Conservation (phyloP, 306 rosid species). For the Casuarina equisetifolia region DNA sequence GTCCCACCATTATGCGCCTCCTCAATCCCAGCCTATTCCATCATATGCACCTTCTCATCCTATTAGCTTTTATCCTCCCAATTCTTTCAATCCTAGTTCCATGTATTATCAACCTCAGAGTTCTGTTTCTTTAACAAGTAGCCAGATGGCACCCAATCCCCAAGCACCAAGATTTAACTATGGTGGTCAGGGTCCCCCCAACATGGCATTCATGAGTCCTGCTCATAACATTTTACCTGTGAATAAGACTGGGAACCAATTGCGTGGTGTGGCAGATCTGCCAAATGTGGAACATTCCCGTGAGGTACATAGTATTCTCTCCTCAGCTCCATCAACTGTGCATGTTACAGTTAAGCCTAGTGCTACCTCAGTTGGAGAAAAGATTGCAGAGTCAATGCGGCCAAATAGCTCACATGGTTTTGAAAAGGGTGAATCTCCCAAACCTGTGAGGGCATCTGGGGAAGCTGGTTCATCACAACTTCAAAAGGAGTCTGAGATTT, state of each 20-base stretch:
- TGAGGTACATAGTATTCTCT: constrained; percentile 38
- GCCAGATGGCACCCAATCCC: constrained; percentile 60
- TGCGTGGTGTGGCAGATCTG: constrained; percentile 43
- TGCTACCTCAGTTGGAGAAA: constrained; percentile 40
- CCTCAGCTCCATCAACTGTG: constrained; percentile 38
- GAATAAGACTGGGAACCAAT: constrained; percentile 49
- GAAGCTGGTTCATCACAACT: constrained; percentile 39
- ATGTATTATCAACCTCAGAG: constrained; percentile 39
- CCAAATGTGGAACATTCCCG: constrained; percentile 49
- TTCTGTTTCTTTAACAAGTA: constrained; percentile 62
- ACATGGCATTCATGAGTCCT: constrained; percentile 43
- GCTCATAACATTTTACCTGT: constrained; percentile 40
- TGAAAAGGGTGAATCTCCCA: constrained; percentile 49
- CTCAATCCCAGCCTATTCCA: constrained; percentile 69
- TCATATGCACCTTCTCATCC: constrained; percentile 53
- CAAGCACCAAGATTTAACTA: constrained; percentile 66
- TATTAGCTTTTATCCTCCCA: constrained; percentile 42
- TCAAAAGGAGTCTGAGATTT: constrained; percentile 35
- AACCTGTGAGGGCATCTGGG: constrained; percentile 37
- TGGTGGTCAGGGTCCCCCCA: constrained; percentile 60
- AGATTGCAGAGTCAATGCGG: constrained; percentile 34
- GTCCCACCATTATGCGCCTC: constrained; percentile 53
- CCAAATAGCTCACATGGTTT: constrained; percentile 33
- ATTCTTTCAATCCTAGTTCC: constrained; percentile 43
- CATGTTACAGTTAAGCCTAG: constrained; percentile 50